Evolutionary conservation across 305 asterid species (phyloP), one percentile per base, ranked within the genome.

Genomic region (Petunia hybrid): DNA sequence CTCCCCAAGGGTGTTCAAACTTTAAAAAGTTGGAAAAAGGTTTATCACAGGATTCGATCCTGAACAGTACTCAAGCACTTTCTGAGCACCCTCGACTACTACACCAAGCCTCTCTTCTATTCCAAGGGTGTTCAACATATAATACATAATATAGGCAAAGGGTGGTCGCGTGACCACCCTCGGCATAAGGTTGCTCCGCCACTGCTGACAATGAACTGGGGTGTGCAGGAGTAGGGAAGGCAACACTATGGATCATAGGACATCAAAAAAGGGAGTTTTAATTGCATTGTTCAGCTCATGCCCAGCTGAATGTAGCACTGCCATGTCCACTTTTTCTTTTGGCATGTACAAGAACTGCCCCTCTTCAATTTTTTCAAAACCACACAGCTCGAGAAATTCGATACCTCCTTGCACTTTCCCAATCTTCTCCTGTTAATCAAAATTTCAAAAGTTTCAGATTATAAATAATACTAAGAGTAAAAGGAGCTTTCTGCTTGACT

Each of bases 301-400:
- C 64, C 98, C 97, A 35, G 98, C 99, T 55, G 97, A 82, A 82
- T 89, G 87, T 71, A 96, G 94, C 86, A 94, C 94, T 0, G 94
- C 87, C 2, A 87, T 83, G 85, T 96, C 97, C 7, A 96, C 96
- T 69, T 94, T 93, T 81, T 93, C 98, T 83, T 91, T 89, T 1
- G 91, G 91, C 62, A 94, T 87, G 86, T 84, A 88, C 89, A 96
- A 86, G 87, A 86, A 93, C 46, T 94, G 98, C 13, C 97, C 98
- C 41, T 92, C 97, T 84, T 89, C 97, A 6, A 88, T 79, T 87
- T 87, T 97, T 89, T 94, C 97, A 8, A 97, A 97, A 82, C 99
- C 99, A 76, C 97, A 95, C 16, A 90, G 97, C 86, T 94, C 93
- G 6, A 97, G 97, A 85, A 96, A 96, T 80, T 93, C 96, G 1